Base-by-base conservation (phyloP, 495 filamentous ascomycete genomes). In the Annulohypoxylon moriforme region DNA sequence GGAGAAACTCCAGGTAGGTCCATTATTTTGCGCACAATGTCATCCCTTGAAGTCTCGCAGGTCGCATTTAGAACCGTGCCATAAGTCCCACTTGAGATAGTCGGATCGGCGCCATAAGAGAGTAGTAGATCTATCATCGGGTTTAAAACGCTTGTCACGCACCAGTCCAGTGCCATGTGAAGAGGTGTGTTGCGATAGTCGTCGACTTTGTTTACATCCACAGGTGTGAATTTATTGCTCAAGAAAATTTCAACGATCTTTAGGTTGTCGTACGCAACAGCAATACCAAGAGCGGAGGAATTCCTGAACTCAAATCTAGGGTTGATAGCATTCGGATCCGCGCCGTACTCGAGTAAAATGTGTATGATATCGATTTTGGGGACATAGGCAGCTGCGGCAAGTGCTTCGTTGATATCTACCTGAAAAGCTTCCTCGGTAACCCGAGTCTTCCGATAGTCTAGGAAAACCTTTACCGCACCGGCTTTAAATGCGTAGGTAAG, bases 21-120 rank as follows among this genome's bases (percentile, higher is more conserved):
- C 27, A 72, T 18, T 38, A 76, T 58, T 1, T 61, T 62, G 27
- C 25, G 20, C 9, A 74, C 22, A 1, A 76, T 49, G 2, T 52
- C 64, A 6, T 71, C 56, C 10, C 46, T 65, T 38, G 34, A 25
- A 20, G 38, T 49, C 8, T 33, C 36, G 24, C 47, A 66, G 18
- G 69, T 64, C 11, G 71, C 59, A 27, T 75, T 69, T 2, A 77
- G 68, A 27, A 58, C 70, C 11, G 62, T 73, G 38, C 73, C 67
- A 56, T 56, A 60, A 7, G 20, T 52, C 18, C 68, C 68, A 31
- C 68, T 67, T 56, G 34, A 57, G 49, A 69, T 29, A 9, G 47
- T 64, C 10, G 67, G 49, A 13, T 69, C 67, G 9, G 67, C 67
- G 47, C 71, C 71, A 20, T 68, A 40, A 27, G 68, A 29, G 36